Percentiles rank a stretch among this genome's conserved stretches.
Evolutionary conservation across 495 filamentous ascomycete species (phyloP).

Genomic region (Alectoria sarmentosa): DNA sequence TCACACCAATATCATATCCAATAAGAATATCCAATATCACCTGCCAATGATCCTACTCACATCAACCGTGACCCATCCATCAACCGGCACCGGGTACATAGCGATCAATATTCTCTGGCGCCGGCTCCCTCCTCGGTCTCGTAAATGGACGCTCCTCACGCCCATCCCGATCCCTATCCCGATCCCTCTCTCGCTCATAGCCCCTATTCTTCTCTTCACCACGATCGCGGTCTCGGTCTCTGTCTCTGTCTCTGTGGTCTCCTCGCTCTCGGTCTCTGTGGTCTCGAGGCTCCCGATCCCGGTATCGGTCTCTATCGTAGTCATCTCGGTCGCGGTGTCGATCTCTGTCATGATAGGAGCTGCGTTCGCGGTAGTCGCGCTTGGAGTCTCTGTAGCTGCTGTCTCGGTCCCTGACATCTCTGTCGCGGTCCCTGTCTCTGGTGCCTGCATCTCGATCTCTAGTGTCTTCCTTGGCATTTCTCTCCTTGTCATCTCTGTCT

Average conservation of each 20-base stretch:
- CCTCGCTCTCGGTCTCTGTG: constrained; percentile 33
- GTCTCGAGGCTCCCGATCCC: constrained; percentile 32
- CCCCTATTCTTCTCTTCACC: constrained; percentile 20
- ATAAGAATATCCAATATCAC: neutral
- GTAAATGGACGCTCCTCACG: constrained; percentile 9
- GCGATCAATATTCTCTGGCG: constrained; percentile 44
- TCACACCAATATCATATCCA: neutral
- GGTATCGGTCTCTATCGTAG: constrained; percentile 25
- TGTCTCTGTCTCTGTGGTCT: constrained; percentile 32
- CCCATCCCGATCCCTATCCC: constrained; percentile 30
- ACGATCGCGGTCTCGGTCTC: constrained; percentile 33
- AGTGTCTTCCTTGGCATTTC: constrained; percentile 12
- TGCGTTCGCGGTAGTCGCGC: constrained; percentile 13
- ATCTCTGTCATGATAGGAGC: constrained; percentile 15
- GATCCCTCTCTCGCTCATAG: constrained; percentile 26
- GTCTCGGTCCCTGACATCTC: neutral
- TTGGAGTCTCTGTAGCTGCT: neutral
- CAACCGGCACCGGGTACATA: constrained; percentile 39
- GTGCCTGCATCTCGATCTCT: constrained; percentile 12
- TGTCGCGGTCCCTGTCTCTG: too few species aligned
- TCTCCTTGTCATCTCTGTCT: constrained; percentile 17
- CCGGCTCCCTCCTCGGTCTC: constrained; percentile 20
- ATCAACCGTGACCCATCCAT: neutral
- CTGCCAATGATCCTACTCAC: neutral
- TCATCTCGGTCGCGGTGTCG: constrained; percentile 14